Evolutionary conservation across 1,284 basidiomycete species (phyloP), one percentile per base, ranked within the genome.

Genomic region (Cronartium ribicola): DNA sequence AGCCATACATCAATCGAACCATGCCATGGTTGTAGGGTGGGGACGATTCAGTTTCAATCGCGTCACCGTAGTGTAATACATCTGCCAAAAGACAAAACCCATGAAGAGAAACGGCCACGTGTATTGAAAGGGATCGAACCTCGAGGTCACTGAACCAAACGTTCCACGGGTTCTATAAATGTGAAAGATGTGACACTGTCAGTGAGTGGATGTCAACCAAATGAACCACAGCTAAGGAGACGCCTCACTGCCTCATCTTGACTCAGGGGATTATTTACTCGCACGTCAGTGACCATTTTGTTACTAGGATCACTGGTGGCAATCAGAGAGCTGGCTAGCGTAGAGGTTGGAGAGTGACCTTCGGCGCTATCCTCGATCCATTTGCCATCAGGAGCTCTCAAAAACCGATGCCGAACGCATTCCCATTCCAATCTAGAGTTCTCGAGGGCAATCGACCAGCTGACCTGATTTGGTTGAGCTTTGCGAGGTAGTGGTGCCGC

Each of bases 371-470:
- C 51, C 29, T 69, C 67, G n/a, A 69, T 5, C 67, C 67, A 60
- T 29, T 44, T 39, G 36, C 67, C 67, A 69, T 69, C 67, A 60
- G 67, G 67, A 22, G 55, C 67, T 61, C 67, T 59, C 7, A 69
- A 43, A 22, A 20, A 59, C 6, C 17, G 40, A 8, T 41, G 5
- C 8, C 43, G 37, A 8, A 60, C 51, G 39, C 13, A 22, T 41
- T 69, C 67, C 67, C 67, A 69, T 8, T 69, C 67, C 41, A n/a
- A 22, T 61, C 67, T 59, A 20, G 39, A 40, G 20, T 29, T 69
- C 37, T 44, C 29, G 7, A 69, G 29, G 13, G 2, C n/a, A 20
- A 46, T 44, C 22, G 13, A n/a, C 67, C 67, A 69, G 14, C 48
- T 67, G 22, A 3, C 40, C 4, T 57, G 11, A 2, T 44, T 57